Conservation (phyloP, 2,329 filamentous ascomycete genomes). For the Fusarium sp. region DNA sequence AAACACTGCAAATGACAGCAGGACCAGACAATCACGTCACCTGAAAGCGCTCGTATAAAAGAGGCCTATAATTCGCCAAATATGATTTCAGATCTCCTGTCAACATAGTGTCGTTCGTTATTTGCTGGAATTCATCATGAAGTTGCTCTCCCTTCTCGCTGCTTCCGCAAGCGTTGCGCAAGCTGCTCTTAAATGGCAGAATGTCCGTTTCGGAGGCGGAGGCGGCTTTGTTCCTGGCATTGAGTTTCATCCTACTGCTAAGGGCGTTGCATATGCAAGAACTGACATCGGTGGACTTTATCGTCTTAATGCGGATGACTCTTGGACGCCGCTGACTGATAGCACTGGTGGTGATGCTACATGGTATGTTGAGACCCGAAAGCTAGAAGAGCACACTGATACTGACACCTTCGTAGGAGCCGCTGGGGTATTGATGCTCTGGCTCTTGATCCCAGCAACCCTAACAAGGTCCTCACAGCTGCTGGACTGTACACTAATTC, state of each 20-base stretch:
- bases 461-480: constrained; percentile 61
- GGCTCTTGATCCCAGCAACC: constrained; percentile 62
- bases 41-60: neutral
- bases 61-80: neutral
- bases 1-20: neutral
- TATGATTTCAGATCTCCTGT: accelerated
- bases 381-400: too few species aligned
- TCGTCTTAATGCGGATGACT: constrained; percentile 30
- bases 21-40: neutral
- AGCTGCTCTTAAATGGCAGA: constrained; percentile 28
- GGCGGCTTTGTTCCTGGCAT: constrained; percentile 28
- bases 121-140: neutral
- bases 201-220: constrained; percentile 28
- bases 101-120: neutral
- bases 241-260: constrained; percentile 30
- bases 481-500: constrained; percentile 67
- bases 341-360: constrained; percentile 7
- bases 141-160: constrained; percentile 7
- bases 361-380: neutral
- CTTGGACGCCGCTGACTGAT: constrained; percentile 30
- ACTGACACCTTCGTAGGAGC: constrained; percentile 47
- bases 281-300: constrained; percentile 33
- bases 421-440: constrained; percentile 66
- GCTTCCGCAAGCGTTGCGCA: constrained; percentile 3
- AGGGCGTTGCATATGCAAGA: constrained; percentile 25